Evolutionary conservation across 1,139 yeast species (phyloP).

Genomic region (Lodderomyces jiufengensis): DNA sequence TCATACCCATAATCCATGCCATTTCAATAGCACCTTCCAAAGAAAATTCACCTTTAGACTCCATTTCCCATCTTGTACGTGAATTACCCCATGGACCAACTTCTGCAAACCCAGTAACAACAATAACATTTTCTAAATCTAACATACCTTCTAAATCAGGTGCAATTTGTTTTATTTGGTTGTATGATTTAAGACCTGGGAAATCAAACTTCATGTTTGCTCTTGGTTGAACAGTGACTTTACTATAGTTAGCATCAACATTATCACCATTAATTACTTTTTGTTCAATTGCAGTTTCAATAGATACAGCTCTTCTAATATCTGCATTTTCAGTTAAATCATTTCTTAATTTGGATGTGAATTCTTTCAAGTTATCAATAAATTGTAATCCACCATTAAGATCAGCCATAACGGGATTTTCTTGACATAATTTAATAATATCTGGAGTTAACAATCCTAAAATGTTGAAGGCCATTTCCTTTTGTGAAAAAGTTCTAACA

Average conservation of each 20-base stretch:
- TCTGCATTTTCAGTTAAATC: constrained; percentile 85
- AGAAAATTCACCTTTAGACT: constrained; percentile 91
- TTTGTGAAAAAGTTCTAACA: constrained; percentile 96
- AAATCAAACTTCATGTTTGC: constrained; percentile 92
- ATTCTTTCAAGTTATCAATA: constrained; percentile 86
- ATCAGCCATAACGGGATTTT: constrained; percentile 94
- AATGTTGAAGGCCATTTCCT: constrained; percentile 98
- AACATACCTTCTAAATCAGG: constrained; percentile 86
- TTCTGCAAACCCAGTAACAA: constrained; percentile 95
- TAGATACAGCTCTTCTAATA: constrained; percentile 90
- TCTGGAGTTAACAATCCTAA: constrained; percentile 90
- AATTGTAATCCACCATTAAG: constrained; percentile 98
- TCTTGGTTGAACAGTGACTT: constrained; percentile 80
- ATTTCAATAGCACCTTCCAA: constrained; percentile 97
- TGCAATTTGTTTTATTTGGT: constrained; percentile 65
- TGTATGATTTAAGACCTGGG: constrained; percentile 81
- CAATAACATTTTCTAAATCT: constrained; percentile 87
- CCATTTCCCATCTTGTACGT: constrained; percentile 99
- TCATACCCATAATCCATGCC: constrained; percentile 99
- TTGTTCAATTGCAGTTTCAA: constrained; percentile 90
- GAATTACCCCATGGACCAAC: constrained; percentile 99
- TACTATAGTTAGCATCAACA: constrained; percentile 81
- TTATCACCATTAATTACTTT: constrained; percentile 86
- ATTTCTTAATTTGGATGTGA: constrained; percentile 75
- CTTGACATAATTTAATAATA: constrained; percentile 83